phyloP scores from a whole-genome alignment of 192 early-diverging fungal genomes.

The Ambispora gerdemannii region DNA sequence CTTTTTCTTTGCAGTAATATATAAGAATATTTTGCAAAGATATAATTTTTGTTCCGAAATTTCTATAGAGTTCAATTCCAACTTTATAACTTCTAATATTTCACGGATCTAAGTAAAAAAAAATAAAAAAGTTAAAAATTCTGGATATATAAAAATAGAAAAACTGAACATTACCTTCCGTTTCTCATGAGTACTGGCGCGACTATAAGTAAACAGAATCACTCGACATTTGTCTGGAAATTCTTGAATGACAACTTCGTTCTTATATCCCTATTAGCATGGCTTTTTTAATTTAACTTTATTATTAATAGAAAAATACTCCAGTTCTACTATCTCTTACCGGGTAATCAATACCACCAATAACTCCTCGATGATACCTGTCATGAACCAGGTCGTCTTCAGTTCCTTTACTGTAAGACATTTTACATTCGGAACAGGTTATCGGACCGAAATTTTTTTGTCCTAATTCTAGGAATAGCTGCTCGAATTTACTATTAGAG shows the following conservation, averaged over 20 bases:
- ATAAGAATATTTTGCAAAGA: slow-evolving; percentile 43
- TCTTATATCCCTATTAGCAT: slow-evolving; percentile 39
- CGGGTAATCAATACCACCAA: slow-evolving; percentile 45
- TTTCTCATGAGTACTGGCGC: slow-evolving; percentile 35
- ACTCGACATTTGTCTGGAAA: slow-evolving; percentile 27
- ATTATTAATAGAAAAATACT: background rate
- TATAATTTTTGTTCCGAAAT: slow-evolving; percentile 36
- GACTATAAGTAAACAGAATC: slow-evolving; percentile 38
- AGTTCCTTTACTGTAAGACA: slow-evolving; percentile 45
- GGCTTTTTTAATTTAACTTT: background rate
- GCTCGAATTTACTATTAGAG: slow-evolving; percentile 14
- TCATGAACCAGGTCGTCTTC: slow-evolving; percentile 46
- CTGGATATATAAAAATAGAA: background rate
- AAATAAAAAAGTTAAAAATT: background rate
- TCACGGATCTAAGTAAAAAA: slow-evolving; percentile 33
- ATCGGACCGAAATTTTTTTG: slow-evolving; percentile 31
- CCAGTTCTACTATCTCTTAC: background rate
- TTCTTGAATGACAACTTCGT: slow-evolving; percentile 37
- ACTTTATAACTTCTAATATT: slow-evolving; percentile 37
- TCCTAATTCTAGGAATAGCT: slow-evolving; percentile 34
- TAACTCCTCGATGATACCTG: slow-evolving; percentile 36
- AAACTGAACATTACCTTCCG: slow-evolving; percentile 35
- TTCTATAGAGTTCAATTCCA: slow-evolving; percentile 42
- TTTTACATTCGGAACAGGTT: slow-evolving; percentile 44
- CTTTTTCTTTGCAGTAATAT: slow-evolving; percentile 43